phyloP scores from a whole-genome alignment of 352 stramenopile species.

The Phytophthora capsici region DNA sequence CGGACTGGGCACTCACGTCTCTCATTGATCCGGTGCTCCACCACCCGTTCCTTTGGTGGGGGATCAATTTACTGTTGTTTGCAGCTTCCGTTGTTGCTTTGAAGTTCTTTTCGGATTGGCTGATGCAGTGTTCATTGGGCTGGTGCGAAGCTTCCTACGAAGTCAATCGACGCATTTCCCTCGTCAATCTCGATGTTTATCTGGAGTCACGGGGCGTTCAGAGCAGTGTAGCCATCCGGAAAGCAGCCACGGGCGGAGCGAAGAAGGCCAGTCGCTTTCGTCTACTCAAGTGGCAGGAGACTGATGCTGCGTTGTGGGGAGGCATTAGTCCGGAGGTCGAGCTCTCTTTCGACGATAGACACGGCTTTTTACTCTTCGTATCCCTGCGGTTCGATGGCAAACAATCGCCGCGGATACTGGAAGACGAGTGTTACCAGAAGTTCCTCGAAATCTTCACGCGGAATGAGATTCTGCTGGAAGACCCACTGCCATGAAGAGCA shows the following conservation, averaged over 20 bases:
- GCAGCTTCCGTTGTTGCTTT: conserved; percentile 58
- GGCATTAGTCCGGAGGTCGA: conserved; percentile 83
- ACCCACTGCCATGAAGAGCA: conserved; percentile 20
- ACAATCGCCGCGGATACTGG: conserved; percentile 34
- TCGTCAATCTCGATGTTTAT: conserved; percentile 36
- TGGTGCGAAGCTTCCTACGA: conserved; percentile 87
- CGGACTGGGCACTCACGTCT: conserved; percentile 61
- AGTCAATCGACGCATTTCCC: conserved; percentile 55
- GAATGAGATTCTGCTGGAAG: conserved; percentile 31
- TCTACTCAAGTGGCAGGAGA: conserved; percentile 91
- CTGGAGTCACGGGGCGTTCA: conserved; percentile 34
- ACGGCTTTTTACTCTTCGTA: conserved; percentile 68
- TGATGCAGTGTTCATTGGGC: conserved; percentile 77
- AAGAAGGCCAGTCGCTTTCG: conserved; percentile 84
- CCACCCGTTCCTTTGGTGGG: conserved; percentile 84
- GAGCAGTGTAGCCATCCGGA: conserved; percentile 37
- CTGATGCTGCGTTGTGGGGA: conserved; percentile 84
- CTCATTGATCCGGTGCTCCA: conserved; percentile 59
- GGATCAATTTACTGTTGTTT: conserved; percentile 90
- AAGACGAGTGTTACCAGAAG: conserved; percentile 51
- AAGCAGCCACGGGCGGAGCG: conserved; percentile 14
- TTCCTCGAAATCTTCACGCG: conserved; percentile 57
- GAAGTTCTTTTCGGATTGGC: conserved; percentile 46
- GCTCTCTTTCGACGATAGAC: conserved; percentile 65
- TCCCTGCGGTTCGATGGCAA: conserved; percentile 61